These are phyloP conservation scores for Trichoderma gracile DNA, from an alignment of 2,329 filamentous ascomycete genomes.

Conservation along the genomic window DNA sequence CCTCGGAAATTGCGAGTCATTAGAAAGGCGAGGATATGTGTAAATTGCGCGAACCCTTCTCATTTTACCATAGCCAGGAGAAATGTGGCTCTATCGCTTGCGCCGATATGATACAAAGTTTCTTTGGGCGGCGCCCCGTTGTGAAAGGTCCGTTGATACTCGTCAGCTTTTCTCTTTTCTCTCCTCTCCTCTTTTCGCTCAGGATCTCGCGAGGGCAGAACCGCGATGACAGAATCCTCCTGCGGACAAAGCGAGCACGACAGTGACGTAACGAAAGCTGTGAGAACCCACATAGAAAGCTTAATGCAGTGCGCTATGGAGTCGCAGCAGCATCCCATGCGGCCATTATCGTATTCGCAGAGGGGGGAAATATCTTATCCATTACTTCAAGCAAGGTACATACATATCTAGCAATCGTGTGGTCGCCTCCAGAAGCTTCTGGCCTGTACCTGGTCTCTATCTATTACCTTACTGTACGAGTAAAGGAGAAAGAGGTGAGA, in stretches of 20 bases:
- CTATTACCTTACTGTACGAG: too few relatives aligned
- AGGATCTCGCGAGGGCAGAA: neutral
- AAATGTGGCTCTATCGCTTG: slow-evolving; percentile 6
- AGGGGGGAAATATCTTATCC: neutral
- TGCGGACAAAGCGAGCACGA: neutral
- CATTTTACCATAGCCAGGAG: slow-evolving; percentile 13
- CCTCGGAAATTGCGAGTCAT: slow-evolving; percentile 17
- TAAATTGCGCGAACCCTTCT: slow-evolving; percentile 12
- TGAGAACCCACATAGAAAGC: slow-evolving; percentile 2
- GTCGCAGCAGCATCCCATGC: slow-evolving; percentile 15
- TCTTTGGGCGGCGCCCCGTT: neutral
- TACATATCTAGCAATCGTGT: neutral
- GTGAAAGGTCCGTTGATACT: neutral
- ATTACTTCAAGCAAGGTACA: too few relatives aligned
- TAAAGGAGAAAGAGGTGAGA: too few relatives aligned
- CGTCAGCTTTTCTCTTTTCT: neutral
- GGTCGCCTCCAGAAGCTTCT: slow-evolving; percentile 18
- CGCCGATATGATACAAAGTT: slow-evolving; percentile 6
- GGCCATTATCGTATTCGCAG: slow-evolving; percentile 21
- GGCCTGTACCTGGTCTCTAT: neutral
- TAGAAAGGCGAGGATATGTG: slow-evolving; percentile 11
- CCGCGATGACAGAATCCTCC: neutral
- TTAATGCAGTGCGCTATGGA: slow-evolving; percentile 19
- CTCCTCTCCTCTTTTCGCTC: neutral
- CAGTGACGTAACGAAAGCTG: slow-evolving; percentile 11